phyloP scores from a whole-genome alignment of 805 yeast genomes.

The Gaillardinia entomophila region DNA sequence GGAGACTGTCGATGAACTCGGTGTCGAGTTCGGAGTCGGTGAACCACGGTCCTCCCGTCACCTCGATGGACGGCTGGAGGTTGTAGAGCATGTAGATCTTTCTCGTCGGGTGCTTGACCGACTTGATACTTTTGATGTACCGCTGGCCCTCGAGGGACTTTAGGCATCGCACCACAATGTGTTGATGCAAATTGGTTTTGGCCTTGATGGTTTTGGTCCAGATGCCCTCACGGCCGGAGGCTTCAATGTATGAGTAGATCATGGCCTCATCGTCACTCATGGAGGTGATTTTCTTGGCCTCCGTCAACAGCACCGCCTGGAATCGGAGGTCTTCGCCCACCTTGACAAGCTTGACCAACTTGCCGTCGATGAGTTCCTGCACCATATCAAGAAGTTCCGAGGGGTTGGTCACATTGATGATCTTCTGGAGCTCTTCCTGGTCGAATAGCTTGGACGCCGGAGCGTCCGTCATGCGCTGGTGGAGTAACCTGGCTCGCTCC shows the following conservation, averaged over 20 bases:
- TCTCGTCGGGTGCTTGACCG: slow-evolving; percentile 88
- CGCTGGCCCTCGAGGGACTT: slow-evolving; percentile 76
- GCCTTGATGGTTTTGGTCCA: slow-evolving; percentile 93
- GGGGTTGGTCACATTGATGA: slow-evolving; percentile 38
- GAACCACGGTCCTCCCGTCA: slow-evolving; percentile 99
- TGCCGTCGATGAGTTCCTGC: slow-evolving; percentile 49
- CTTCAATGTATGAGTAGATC: slow-evolving; percentile 87
- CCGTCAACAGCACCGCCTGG: slow-evolving; percentile 65
- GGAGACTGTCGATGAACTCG: slow-evolving; percentile 81
- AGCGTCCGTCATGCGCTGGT: slow-evolving; percentile 54
- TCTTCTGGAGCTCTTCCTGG: slow-evolving; percentile 61
- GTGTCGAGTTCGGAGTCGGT: slow-evolving; percentile 92
- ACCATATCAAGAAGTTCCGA: slow-evolving; percentile 42
- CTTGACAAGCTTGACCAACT: slow-evolving; percentile 64
- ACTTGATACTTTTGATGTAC: slow-evolving; percentile 81
- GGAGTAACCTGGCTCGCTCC: slow-evolving; percentile 52
- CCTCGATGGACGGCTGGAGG: slow-evolving; percentile 89
- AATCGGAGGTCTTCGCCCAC: slow-evolving; percentile 64
- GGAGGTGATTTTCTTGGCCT: slow-evolving; percentile 68
- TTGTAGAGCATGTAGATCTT: slow-evolving; percentile 94
- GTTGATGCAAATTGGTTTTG: slow-evolving; percentile 84
- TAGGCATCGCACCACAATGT: slow-evolving; percentile 78
- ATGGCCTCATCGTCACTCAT: slow-evolving; percentile 87
- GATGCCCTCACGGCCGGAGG: slow-evolving; percentile 90
- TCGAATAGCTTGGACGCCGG: slow-evolving; percentile 48